Conservation (phyloP, 176 grass and related monocot species). For the Musa itinerans region DNA sequence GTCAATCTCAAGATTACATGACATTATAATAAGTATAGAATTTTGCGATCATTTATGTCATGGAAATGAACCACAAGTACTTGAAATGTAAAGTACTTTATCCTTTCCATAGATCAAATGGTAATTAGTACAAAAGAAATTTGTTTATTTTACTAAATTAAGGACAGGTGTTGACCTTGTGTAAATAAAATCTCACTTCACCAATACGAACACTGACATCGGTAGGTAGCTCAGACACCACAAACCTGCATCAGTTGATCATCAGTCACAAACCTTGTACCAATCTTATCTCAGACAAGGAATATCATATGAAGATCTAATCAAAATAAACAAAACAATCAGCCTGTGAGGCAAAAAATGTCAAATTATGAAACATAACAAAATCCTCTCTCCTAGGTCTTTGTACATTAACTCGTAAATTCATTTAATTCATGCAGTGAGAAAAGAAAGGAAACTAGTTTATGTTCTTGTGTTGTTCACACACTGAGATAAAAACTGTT, state of each 20-base stretch:
- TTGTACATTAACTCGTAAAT: too few relatives aligned
- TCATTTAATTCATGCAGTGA: too few relatives aligned
- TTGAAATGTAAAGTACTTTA: too few relatives aligned
- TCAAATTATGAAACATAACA: background rate
- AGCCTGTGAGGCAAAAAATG: background rate
- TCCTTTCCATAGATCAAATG: too few relatives aligned
- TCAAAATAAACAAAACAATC: background rate
- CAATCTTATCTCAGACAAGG: background rate
- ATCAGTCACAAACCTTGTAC: conserved; percentile 15
- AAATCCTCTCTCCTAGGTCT: background rate
- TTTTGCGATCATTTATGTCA: too few relatives aligned
- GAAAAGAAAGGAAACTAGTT: too few relatives aligned
- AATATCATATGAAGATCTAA: background rate
- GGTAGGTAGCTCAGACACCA: conserved; percentile 86
- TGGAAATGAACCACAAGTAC: too few relatives aligned
- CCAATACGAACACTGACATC: conserved; percentile 56
- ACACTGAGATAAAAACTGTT: too few relatives aligned
- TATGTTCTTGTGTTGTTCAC: too few relatives aligned
- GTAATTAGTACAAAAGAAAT: background rate
- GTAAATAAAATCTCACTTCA: conserved; percentile 71
- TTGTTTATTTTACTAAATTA: background rate
- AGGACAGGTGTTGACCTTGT: conserved; percentile 41
- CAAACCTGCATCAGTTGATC: conserved; percentile 43
- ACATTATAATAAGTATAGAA: background rate
- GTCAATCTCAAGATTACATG: background rate